A percentile compares a stretch with the other conserved stretches of the same genome.
phyloP scores from a whole-genome alignment of 2,329 filamentous ascomycete genomes.

The Diaporthe citrichinensis region DNA sequence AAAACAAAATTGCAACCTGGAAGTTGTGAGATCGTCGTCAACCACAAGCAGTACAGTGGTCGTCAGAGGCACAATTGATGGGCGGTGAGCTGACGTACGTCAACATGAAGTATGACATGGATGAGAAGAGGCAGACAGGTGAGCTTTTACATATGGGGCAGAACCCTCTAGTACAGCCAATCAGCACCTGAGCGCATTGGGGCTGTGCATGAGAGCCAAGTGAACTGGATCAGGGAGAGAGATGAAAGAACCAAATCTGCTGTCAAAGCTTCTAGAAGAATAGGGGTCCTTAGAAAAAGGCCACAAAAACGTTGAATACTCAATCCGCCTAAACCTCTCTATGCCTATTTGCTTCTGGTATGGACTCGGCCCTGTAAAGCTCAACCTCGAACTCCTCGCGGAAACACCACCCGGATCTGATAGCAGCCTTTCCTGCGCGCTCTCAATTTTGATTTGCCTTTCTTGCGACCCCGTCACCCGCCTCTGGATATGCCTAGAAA shows the following conservation, averaged over 20 bases:
- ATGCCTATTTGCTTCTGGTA: constrained; percentile 1
- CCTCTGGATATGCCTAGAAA: constrained; percentile 5
- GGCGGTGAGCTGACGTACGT: constrained; percentile 27
- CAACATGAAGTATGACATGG: constrained; percentile 9
- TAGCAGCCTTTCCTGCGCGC: not conserved
- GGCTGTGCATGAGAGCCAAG: constrained; percentile 31
- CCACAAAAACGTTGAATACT: not conserved
- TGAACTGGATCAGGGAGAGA: not conserved
- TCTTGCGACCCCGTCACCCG: not conserved
- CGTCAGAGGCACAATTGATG: not conserved
- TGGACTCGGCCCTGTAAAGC: not conserved
- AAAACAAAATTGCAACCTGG: not conserved
- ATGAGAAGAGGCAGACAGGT: not conserved
- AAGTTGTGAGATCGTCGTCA: not conserved
- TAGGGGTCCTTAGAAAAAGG: not conserved
- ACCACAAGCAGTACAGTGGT: not conserved
- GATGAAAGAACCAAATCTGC: constrained; percentile 1
- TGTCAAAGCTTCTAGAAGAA: not conserved
- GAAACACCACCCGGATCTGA: constrained; percentile 11
- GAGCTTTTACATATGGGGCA: constrained; percentile 29
- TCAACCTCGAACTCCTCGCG: constrained; percentile 22
- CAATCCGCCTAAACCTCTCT: not conserved
- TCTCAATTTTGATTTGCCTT: constrained; percentile 23
- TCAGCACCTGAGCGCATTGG: constrained; percentile 21
- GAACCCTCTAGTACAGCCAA: constrained; percentile 15